Base-by-base conservation (phyloP, 2,329 filamentous ascomycete genomes). In the Didymellaceae sp. region DNA sequence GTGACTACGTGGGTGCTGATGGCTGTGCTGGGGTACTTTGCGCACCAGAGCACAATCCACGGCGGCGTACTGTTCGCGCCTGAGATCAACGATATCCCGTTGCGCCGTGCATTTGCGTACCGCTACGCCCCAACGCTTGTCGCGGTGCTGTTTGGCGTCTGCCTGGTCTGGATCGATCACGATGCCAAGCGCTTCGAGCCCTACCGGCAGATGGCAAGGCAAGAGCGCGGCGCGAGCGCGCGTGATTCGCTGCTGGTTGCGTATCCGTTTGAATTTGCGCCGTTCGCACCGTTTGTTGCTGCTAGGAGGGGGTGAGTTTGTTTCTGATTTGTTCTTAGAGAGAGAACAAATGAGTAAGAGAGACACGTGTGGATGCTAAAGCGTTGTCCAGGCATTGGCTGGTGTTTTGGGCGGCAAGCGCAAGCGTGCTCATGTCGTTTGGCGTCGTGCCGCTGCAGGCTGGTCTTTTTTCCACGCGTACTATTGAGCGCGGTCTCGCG, bases 131-230 rank as follows among this genome's bases (percentile, higher is more conserved):
- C 83, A 0, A 85, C 78, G 0, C 71, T 84, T 0, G 52, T 84
- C 0, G 77, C 82, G 0, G 79, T 86, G 0, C 7, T 80, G 0
- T 85, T 82, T 55, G 80, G 81, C 28, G 71, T 85, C 4, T 18
- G 80, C 0, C 85, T 82, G 80, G 78, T 74, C 5, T 84, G 82
- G 81, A 73, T 85, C 0, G 83, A 86, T 43, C 62, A 85, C 0
- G 83, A 86, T 31, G 71, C 78, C 0, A 82, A 84, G 52, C 61
- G 84, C 0, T 71, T 85, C 30, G 82, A 86, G 24, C 83, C 84
- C 0, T 87, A 78, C 75, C 77, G 82, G 11, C 80, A 85, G 17
- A 45, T 86, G 1, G 83, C 80, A 0, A 77, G 74, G 6, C 16
- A 55, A 0, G 22, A 11, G 7, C 56, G 58, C 0, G 82, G 82